Evolutionary conservation across 305 asterid species (phyloP).

Genomic region (Euphrasia arctica): DNA sequence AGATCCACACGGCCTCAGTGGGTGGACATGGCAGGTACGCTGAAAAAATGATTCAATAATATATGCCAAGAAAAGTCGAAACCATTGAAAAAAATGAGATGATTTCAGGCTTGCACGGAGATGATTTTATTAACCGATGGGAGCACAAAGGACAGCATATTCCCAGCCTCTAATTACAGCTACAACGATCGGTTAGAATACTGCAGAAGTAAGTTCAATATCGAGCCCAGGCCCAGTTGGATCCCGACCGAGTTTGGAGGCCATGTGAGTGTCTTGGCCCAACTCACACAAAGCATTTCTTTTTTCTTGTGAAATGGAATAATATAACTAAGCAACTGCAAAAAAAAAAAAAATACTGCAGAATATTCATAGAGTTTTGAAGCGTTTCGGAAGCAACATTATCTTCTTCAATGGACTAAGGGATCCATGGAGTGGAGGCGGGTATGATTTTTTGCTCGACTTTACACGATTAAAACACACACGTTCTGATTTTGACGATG

Average conservation of each 20-base stretch:
- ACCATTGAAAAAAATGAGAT: neutral
- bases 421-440: slow-evolving; percentile 98
- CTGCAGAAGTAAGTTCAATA: slow-evolving; percentile 32
- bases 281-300: neutral
- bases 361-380: slow-evolving; percentile 57
- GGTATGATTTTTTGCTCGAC: slow-evolving; percentile 33
- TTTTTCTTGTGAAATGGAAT: neutral
- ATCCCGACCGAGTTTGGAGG: slow-evolving; percentile 72
- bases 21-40: slow-evolving; percentile 83
- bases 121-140: slow-evolving; percentile 66
- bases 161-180: slow-evolving; percentile 50
- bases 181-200: slow-evolving; percentile 42
- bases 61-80: neutral
- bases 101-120: slow-evolving; percentile 74
- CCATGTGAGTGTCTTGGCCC: slow-evolving; percentile 45
- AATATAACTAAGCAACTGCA: neutral
- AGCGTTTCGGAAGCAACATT: slow-evolving; percentile 76
- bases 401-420: slow-evolving; percentile 88
- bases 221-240: slow-evolving; percentile 83
- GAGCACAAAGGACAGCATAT: slow-evolving; percentile 53
- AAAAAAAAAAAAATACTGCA: slow-evolving; percentile 23
- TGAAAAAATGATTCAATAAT: too few relatives aligned
- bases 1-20: slow-evolving; percentile 78
- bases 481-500: neutral
- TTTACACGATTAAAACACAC: neutral